These are phyloP conservation scores for Maudiozyma serrabonitensis DNA, from an alignment of 805 yeast species.

Conservation along the genomic window DNA sequence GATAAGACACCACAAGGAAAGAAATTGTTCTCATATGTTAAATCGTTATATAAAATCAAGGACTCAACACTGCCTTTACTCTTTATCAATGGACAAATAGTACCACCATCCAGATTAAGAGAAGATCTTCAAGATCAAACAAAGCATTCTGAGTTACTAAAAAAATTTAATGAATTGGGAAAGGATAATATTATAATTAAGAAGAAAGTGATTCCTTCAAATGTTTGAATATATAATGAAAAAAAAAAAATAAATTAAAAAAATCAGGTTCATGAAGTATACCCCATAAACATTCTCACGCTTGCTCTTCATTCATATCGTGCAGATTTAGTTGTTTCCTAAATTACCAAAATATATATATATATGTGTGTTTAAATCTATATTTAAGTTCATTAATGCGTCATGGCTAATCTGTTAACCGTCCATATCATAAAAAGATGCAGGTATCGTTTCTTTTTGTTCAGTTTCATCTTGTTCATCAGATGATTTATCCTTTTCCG, in stretches of 20 bases:
- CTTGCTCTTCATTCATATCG: neutral
- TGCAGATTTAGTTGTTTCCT: too few species aligned
- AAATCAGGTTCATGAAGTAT: too few species aligned
- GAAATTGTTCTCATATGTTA: slow-evolving; percentile 21
- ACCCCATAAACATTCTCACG: too few species aligned
- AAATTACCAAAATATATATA: neutral
- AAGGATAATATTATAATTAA: slow-evolving; percentile 12
- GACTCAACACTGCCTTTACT: slow-evolving; percentile 10
- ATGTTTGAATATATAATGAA: slow-evolving; percentile 7
- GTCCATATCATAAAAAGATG: slow-evolving; percentile 5
- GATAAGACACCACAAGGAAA: slow-evolving; percentile 45
- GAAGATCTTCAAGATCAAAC: slow-evolving; percentile 10
- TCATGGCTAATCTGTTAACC: neutral
- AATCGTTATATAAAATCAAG: neutral
- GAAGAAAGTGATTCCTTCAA: slow-evolving; percentile 17
- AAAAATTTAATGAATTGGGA: slow-evolving; percentile 9
- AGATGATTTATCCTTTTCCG: slow-evolving; percentile 3
- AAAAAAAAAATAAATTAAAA: too few species aligned
- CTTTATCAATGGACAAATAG: slow-evolving; percentile 18
- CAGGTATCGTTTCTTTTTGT: neutral
- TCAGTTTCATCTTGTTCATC: neutral
- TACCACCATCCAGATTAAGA: slow-evolving; percentile 10
- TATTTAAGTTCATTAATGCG: neutral
- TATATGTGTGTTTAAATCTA: neutral
- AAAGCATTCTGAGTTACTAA: slow-evolving; percentile 9